These are phyloP conservation scores for Taphrina communis DNA, from an alignment of 1,139 yeast genomes.

Conservation along the genomic window DNA sequence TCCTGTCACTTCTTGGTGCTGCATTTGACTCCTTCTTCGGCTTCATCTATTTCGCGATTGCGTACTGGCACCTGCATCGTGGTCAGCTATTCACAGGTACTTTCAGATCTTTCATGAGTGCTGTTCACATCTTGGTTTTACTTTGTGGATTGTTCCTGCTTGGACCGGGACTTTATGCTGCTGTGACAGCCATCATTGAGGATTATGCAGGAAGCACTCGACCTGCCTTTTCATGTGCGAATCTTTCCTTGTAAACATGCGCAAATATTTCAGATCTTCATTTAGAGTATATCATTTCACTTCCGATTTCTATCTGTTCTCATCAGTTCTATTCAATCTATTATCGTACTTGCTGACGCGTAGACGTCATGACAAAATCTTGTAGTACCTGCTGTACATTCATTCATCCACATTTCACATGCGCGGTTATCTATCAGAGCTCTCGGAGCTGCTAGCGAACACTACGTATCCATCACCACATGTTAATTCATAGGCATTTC, in stretches of 20 bases:
- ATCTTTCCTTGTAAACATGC: background rate
- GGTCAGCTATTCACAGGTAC: slow-evolving; percentile 46
- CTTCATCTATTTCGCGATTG: slow-evolving; percentile 68
- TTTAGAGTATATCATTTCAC: no score
- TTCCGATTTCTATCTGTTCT: no score
- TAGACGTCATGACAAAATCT: no score
- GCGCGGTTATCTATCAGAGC: no score
- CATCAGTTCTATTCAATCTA: no score
- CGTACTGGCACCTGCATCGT: slow-evolving; percentile 54
- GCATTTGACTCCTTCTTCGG: slow-evolving; percentile 71
- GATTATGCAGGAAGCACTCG: slow-evolving; percentile 51
- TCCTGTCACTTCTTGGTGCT: slow-evolving; percentile 66
- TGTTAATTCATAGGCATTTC: no score
- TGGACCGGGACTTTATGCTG: slow-evolving; percentile 66
- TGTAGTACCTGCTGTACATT: no score
- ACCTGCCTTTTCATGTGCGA: slow-evolving; percentile 17
- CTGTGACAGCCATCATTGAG: slow-evolving; percentile 60
- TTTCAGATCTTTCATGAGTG: slow-evolving; percentile 48
- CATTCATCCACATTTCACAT: no score
- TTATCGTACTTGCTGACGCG: no score
- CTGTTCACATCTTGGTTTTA: slow-evolving; percentile 55
- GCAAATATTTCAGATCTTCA: no score
- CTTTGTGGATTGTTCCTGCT: slow-evolving; percentile 60
- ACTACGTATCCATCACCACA: no score
- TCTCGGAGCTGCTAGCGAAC: no score